Base-by-base conservation (phyloP, 331 rosid genomes). In the Dryas integrifolia region DNA sequence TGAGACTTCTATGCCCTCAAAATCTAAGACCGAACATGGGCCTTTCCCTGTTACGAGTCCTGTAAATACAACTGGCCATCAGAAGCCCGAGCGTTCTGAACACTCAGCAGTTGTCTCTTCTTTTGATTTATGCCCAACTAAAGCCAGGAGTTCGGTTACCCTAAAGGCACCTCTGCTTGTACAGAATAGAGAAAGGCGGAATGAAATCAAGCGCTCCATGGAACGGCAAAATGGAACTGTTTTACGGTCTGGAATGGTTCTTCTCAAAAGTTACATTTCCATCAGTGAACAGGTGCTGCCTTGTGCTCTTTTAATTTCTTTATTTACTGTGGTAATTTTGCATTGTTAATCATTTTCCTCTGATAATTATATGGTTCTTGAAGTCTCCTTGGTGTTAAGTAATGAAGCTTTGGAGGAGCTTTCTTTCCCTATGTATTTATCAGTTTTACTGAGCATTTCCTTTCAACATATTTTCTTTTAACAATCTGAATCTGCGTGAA, bases 231-330 rank as follows among this genome's bases (percentile, higher is more conserved):
- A 35, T 40, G 79, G 58, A 60, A 10, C 0, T 1, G 45, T 76
- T 1, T 82, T 88, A 53, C 76, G 81, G 67, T 45, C 88, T 47
- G 97, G 96, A 45, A 84, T 94, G 98, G 77, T 91, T 39, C 72
- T 60, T 48, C 71, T 89, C 72, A 94, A 83, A 83, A 26, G 72
- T 8, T 72, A 67, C 80, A 73, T 94, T 65, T 49, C 83, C 3
- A 2, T 59, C 12, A 39, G 13, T 13, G 90, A 88, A 24, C 95
- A 91, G 92, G 90, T 88, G 44, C 46, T 67, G 47, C 43, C n/a
- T 70, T 58, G 0, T 47, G 48, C 13, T n/a, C 70, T 62, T 47
- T 69, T 24, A 43, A 5, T 35, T 46, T 48, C 5, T 48, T 44
- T 61, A 3, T 16, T 52, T 11, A 35, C 0, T 13, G 5, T 71